Base-by-base conservation (phyloP, 805 yeast genomes). In the Cyberlindnera meyerae region DNA sequence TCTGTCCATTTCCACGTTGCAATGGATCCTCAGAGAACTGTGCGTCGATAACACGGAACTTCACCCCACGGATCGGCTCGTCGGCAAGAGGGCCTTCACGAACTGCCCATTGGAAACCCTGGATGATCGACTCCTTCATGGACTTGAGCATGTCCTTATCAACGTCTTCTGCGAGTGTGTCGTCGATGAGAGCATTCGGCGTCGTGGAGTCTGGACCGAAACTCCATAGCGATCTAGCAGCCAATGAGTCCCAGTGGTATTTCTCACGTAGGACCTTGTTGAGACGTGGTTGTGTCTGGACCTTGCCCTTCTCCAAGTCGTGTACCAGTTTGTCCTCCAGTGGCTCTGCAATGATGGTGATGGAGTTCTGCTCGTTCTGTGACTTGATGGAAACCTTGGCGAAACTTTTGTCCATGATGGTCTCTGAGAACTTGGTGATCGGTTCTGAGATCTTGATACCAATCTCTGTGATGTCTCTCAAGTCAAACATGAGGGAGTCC, bases 1-100 rank as follows among this genome's bases (percentile, higher is more conserved):
- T 68, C 55, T 87, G 95, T 1, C 77, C 83, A 22, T 74, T 70
- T 18, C 75, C 72, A 28, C 79, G 60, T 27, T 70, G 75, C 2
- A 68, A 47, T 5, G 66, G 62, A 20, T 71, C 70, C 0, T 66
- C 59, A 6, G 81, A 69, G 4, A 83, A 51, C 0, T 63, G 61
- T 0, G 76, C 73, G 39, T 79, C 85, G 31, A 86, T 66, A 27
- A 93, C 68, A 37, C 77, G 75, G 58, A 93, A 87, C 44, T 74
- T 77, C 6, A 80, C 75, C 36, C 79, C 73, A 36, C 84, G 63
- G 6, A 93, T 67, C 0, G 84, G 80, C 54, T 87, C 96, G 42
- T 83, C 95, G 43, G 94, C 78, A n/a, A 93, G 63, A 0, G 99
- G 98, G 0, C 98, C 98, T 50, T 85, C 95, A 38, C 76, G 68